Evolutionary conservation across 768 basidiomycete species (phyloP), one percentile per base, ranked within the genome.

Genomic region (Suillus hirtellus): DNA sequence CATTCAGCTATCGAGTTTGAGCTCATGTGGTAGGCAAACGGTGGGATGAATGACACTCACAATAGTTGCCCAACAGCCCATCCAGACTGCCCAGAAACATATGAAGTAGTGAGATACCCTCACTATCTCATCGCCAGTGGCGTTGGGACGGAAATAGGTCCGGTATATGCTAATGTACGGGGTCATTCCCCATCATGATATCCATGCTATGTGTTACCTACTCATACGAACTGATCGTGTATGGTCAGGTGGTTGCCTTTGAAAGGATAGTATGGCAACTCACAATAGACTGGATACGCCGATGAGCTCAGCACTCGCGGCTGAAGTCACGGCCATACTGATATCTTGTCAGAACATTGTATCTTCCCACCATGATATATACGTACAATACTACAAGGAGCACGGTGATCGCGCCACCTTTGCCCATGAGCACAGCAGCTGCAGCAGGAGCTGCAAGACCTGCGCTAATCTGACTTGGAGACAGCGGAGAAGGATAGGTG

Each of bases 401-500:
- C 35, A 83, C 68, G 1, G 80, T 79, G 42, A 78, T 73, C 3
- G 79, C 82, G 1, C 82, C 81, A 6, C 77, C 72, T 59, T 78
- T 80, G 6, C 81, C 82, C 72, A 82, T 78, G 19, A 84, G 74
- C 2, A 80, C 80, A 7, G 72, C 76, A 0, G 81, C 81, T 2
- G 83, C 81, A 1, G 81, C 78, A 21, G 82, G 81, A 8, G 81
- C 78, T 4, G 80, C 79, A 4, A 84, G 74, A 15, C 83, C 82
- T 14, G 79, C 79, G 49, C 76, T 80, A 1, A 74, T 70, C 67
- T 81, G 75, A 35, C 69, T 70, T 17, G 77, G 69, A 0, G 78
- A 77, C 42, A 80, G 66, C 19, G 81, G 71, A 60, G 79, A 76
- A 47, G 85, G 77, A 67, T 81, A 86, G 0, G 85, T 86, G 3